These are phyloP conservation scores for Sextonia rubra DNA, from an alignment of 164 flowering plant species.

Conservation along the genomic window DNA sequence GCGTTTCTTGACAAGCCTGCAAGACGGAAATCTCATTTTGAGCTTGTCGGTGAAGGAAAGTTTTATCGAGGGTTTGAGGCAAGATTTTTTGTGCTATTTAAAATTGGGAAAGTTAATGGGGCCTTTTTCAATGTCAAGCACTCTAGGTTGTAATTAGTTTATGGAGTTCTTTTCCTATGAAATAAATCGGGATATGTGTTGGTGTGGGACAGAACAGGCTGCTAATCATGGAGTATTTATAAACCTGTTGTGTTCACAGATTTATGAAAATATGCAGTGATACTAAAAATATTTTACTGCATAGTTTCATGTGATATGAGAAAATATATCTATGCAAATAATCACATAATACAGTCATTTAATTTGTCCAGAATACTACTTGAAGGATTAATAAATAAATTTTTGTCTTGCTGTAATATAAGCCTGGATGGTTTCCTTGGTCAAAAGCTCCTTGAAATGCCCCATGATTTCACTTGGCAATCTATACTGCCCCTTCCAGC, in stretches of 20 bases:
- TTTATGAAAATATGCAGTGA: background rate
- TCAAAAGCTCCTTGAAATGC: background rate
- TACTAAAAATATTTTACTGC: background rate
- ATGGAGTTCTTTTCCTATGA: no score
- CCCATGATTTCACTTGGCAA: background rate
- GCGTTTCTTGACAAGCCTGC: slow-evolving; percentile 79
- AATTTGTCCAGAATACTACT: background rate
- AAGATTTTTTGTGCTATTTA: slow-evolving; percentile 5
- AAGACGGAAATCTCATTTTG: slow-evolving; percentile 57
- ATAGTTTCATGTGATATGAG: background rate
- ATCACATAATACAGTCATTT: background rate
- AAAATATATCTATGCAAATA: background rate
- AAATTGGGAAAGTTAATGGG: background rate
- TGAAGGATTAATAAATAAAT: background rate
- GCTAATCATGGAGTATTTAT: background rate
- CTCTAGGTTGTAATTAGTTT: no score
- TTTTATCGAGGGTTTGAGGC: slow-evolving; percentile 84
- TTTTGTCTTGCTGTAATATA: background rate
- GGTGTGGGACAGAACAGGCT: background rate
- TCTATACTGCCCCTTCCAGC: no score
- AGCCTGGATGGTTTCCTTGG: background rate
- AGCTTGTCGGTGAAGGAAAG: slow-evolving; percentile 75
- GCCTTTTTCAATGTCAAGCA: background rate
- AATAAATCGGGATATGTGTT: no score
- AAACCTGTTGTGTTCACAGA: background rate